These are phyloP conservation scores for Polysphondylium violaceum DNA, from an alignment of 78 protist genomes.

Conservation along the genomic window DNA sequence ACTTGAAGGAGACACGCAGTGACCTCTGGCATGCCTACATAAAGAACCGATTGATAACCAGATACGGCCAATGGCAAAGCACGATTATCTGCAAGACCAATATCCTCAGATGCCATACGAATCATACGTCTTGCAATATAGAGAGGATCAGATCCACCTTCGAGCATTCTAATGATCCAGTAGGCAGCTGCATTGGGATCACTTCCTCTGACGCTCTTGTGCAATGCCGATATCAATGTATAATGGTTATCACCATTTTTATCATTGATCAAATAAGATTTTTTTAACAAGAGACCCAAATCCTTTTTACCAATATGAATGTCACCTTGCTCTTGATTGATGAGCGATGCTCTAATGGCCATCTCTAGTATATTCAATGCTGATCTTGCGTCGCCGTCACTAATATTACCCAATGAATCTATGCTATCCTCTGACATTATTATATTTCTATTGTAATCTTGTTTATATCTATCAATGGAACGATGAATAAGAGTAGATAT, in stretches of 20 bases:
- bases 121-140: slow-evolving; percentile 82
- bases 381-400: slow-evolving; percentile 84
- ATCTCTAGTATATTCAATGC: slow-evolving; percentile 78
- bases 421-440: slow-evolving; percentile 19
- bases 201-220: slow-evolving; percentile 82
- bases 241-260: slow-evolving; percentile 80
- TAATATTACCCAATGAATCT: slow-evolving; percentile 1
- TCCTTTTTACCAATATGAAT: background rate
- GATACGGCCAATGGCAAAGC: slow-evolving; percentile 81
- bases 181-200: slow-evolving; percentile 86
- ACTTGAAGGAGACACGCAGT: slow-evolving; percentile 61
- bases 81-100: slow-evolving; percentile 81
- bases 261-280: slow-evolving; percentile 48
- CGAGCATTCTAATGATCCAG: slow-evolving; percentile 84
- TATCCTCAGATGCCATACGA: slow-evolving; percentile 84
- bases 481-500: slow-evolving; percentile 7
- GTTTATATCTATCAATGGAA: slow-evolving; percentile 14
- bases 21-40: slow-evolving; percentile 90
- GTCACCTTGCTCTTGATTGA: background rate
- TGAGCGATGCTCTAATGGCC: background rate
- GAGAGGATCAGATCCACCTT: slow-evolving; percentile 77
- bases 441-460: background rate
- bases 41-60: slow-evolving; percentile 73
- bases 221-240: slow-evolving; percentile 84
- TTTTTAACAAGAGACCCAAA: slow-evolving; percentile 21